Percentiles rank a stretch among this genome's conserved stretches.
Conservation (phyloP, 805 yeast species). For the Yamadazyma insecticola region DNA sequence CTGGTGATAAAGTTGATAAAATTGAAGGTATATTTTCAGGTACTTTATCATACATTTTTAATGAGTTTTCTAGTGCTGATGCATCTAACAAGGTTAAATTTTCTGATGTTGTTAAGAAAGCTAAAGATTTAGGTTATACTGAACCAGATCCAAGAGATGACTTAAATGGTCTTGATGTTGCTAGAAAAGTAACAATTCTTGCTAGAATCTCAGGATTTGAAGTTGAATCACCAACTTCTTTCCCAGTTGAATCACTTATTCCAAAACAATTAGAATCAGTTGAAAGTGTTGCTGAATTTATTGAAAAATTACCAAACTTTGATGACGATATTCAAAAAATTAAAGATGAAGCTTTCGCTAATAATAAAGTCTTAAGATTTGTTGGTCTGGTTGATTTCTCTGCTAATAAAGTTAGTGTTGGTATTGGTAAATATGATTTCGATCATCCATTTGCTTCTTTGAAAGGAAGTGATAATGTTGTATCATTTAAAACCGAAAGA, state of each 20-base stretch:
- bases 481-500: conserved; percentile 87
- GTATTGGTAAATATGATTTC: conserved; percentile 77
- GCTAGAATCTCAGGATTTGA: conserved; percentile 88
- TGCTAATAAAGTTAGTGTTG: conserved; percentile 70
- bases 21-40: conserved; percentile 98
- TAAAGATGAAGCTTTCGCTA: conserved; percentile 75
- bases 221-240: conserved; percentile 83
- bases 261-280: conserved; percentile 80
- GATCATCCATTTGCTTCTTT: conserved; percentile 95
- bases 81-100: conserved; percentile 60
- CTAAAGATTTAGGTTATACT: conserved; percentile 90
- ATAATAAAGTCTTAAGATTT: conserved; percentile 85
- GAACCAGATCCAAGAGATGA: conserved; percentile 99
- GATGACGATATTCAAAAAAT: conserved; percentile 75
- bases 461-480: conserved; percentile 94
- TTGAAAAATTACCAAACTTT: conserved; percentile 74
- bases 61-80: conserved; percentile 75
- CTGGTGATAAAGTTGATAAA: conserved; percentile 89
- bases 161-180: conserved; percentile 95
- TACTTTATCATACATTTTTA: conserved; percentile 90
- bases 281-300: conserved; percentile 68
- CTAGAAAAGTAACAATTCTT: conserved; percentile 94
- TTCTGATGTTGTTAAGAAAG: conserved; percentile 84
- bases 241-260: conserved; percentile 91
- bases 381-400: conserved; percentile 86